These are phyloP conservation scores for Cyberlindnera lachancei DNA, from an alignment of 805 yeast genomes.

Conservation along the genomic window DNA sequence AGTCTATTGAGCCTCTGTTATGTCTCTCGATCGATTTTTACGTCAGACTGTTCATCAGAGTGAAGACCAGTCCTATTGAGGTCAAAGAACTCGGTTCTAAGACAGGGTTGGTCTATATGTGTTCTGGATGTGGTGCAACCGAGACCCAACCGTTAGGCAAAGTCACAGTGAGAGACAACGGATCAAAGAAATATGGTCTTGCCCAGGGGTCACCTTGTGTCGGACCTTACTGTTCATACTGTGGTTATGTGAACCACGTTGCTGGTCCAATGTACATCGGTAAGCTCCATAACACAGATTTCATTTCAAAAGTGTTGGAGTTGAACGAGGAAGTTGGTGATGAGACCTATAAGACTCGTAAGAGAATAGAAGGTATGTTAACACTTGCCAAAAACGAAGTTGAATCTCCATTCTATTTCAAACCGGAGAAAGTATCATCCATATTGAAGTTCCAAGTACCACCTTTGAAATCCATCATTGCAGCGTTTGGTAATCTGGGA, in stretches of 20 bases:
- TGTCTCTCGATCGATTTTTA: slow-evolving; percentile 88
- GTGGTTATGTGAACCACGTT: slow-evolving; percentile 63
- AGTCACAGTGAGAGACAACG: slow-evolving; percentile 33
- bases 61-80: slow-evolving; percentile 66
- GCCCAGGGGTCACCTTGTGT: slow-evolving; percentile 59
- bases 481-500: slow-evolving; percentile 82
- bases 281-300: slow-evolving; percentile 59
- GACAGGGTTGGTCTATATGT: slow-evolving; percentile 71
- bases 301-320: slow-evolving; percentile 56
- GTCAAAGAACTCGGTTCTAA: slow-evolving; percentile 76
- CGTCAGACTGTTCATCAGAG: slow-evolving; percentile 76
- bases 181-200: slow-evolving; percentile 47
- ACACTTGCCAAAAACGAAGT: slow-evolving; percentile 75
- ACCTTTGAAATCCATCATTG: slow-evolving; percentile 58
- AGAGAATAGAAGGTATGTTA: slow-evolving; percentile 88
- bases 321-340: slow-evolving; percentile 43
- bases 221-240: slow-evolving; percentile 56
- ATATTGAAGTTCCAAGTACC: slow-evolving; percentile 79
- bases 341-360: slow-evolving; percentile 65
- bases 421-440: slow-evolving; percentile 69
- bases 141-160: slow-evolving; percentile 72
- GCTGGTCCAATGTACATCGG: slow-evolving; percentile 99
- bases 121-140: slow-evolving; percentile 80
- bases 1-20: slow-evolving; percentile 78
- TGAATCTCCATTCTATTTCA: slow-evolving; percentile 71